A percentile compares a stretch with the other conserved stretches of the same genome.
These are phyloP conservation scores for Sporothrix phasma DNA, from an alignment of 2,329 filamentous ascomycete species.

Conservation along the genomic window DNA sequence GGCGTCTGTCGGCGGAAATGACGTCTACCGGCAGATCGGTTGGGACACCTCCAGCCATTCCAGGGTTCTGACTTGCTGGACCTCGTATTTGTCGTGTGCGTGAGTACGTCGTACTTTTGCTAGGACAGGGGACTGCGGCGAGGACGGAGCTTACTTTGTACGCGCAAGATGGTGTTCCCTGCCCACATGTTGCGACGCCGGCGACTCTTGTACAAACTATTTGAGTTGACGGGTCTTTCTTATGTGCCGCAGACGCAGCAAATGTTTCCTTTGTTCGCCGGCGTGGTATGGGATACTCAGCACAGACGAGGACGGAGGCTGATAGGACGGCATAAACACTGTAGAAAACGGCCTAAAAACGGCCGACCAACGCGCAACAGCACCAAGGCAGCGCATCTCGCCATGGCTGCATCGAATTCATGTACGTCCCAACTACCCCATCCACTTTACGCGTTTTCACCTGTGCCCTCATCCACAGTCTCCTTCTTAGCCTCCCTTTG, in stretches of 20 bases:
- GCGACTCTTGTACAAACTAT: no score
- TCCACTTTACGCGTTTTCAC: conserved; percentile 1
- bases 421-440: no score
- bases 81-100: neutral
- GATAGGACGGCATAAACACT: no score
- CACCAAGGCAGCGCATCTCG: neutral
- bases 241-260: neutral
- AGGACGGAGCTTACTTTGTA: no score
- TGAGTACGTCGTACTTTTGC: no score
- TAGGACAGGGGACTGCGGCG: neutral
- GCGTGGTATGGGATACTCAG: neutral
- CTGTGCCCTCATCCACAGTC: no score
- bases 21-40: neutral
- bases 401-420: neutral
- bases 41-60: neutral
- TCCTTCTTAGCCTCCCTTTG: no score
- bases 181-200: neutral
- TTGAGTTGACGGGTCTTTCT: neutral
- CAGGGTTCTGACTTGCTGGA: neutral
- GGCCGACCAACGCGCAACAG: neutral
- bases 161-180: neutral
- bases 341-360: no score
- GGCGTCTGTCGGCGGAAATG: neutral
- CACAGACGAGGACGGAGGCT: neutral
- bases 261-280: conserved; percentile 1